Evolutionary conservation across 257 asterid genomes (phyloP).

Genomic region (Petunia axillaris): DNA sequence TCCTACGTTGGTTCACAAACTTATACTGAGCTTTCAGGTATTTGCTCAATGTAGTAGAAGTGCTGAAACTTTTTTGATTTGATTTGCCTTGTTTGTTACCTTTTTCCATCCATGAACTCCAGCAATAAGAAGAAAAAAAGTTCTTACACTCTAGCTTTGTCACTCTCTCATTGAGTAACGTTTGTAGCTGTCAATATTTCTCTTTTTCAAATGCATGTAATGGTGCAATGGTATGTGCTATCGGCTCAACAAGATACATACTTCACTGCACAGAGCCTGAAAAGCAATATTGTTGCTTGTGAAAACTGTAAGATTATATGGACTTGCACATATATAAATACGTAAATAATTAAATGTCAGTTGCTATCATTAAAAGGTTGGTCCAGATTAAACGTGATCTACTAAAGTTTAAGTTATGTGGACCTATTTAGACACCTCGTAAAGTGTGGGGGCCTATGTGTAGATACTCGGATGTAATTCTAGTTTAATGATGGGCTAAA

Average conservation of each 20-base stretch:
- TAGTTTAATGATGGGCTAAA: no score
- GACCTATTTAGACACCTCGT: no score
- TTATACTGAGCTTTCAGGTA: slow-evolving; percentile 1
- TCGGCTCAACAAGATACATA: background rate
- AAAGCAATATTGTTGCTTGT: background rate
- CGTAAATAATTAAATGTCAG: no score
- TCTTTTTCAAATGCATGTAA: slow-evolving; percentile 14
- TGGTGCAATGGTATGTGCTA: background rate
- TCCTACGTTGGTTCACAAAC: background rate
- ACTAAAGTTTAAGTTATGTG: no score
- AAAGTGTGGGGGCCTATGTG: no score
- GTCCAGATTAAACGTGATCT: no score
- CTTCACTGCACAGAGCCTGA: background rate
- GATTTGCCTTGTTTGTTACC: background rate
- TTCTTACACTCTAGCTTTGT: background rate
- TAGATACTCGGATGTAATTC: no score
- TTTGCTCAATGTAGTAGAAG: slow-evolving; percentile 15
- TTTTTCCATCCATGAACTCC: background rate
- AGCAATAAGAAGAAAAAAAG: background rate
- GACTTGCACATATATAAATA: no score
- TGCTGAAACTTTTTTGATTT: background rate
- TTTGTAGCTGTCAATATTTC: slow-evolving; percentile 5
- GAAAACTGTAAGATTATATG: no score
- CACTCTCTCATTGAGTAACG: background rate
- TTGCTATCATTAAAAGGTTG: no score